Percentiles rank a stretch among this genome's conserved stretches.
Evolutionary conservation across 495 filamentous ascomycete genomes (phyloP).

Genomic region (Endocarpon pusillum): DNA sequence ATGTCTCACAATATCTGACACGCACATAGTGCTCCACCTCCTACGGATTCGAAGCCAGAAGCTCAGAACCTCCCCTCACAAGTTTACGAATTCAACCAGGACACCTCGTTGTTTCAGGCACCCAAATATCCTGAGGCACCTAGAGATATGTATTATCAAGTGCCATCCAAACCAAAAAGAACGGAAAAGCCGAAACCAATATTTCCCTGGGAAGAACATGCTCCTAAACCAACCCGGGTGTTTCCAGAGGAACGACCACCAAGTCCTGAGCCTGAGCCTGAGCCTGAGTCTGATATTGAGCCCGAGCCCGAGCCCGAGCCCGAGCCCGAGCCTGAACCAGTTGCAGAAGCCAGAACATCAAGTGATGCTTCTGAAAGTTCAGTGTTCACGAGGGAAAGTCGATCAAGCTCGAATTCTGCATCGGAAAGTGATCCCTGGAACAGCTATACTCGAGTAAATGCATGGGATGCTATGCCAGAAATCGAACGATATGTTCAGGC

Average conservation of each 20-base stretch:
- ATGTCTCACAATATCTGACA: conserved; percentile 4
- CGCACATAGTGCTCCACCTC: conserved; percentile 48
- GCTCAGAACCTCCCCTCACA: conserved; percentile 54
- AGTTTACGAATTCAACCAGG: conserved; percentile 61
- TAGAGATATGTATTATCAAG: conserved; percentile 67
- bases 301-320: conserved; percentile 1
- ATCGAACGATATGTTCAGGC: conserved; percentile 66
- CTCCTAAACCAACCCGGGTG: conserved; percentile 49
- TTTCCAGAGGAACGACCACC: conserved; percentile 39
- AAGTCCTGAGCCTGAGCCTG: conserved; percentile 6
- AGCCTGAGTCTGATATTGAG: neutral
- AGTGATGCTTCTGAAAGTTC: no score
- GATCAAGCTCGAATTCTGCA: conserved; percentile 14
- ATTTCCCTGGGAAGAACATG: conserved; percentile 71
- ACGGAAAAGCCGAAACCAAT: conserved; percentile 42
- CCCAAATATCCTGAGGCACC: conserved; percentile 71
- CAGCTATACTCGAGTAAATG: conserved; percentile 51
- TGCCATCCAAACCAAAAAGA: conserved; percentile 43
- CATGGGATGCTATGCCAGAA: conserved; percentile 73
- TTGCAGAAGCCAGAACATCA: conserved; percentile 13
- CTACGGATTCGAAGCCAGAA: conserved; percentile 56
- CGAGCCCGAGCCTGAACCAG: conserved; percentile 3
- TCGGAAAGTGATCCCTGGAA: conserved; percentile 40
- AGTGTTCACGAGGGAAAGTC: conserved; percentile 16
- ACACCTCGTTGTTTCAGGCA: conserved; percentile 51